Conservation (phyloP, 2,329 filamentous ascomycete species). For the Phyllosticta citriasiana region DNA sequence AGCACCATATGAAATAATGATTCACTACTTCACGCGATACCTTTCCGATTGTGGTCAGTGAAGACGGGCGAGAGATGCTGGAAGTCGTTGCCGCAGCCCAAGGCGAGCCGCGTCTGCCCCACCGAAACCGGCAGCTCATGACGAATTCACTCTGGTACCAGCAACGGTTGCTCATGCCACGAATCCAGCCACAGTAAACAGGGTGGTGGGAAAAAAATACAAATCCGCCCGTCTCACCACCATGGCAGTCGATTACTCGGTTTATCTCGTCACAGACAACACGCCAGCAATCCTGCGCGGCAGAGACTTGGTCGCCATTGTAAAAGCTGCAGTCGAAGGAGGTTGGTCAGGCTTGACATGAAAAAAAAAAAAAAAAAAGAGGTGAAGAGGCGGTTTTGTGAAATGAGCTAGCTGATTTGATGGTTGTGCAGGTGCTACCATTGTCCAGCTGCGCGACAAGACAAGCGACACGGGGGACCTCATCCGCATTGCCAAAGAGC, state of each 20-base stretch:
- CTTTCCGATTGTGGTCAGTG: too few relatives aligned
- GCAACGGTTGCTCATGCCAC: not conserved
- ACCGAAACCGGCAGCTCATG: not conserved
- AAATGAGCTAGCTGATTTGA: constrained; percentile 3
- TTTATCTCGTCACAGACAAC: constrained; percentile 90
- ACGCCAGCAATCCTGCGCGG: constrained; percentile 72
- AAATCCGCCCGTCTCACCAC: not conserved
- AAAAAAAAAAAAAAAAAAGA: not conserved
- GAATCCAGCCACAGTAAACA: not conserved
- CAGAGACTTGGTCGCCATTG: constrained; percentile 60
- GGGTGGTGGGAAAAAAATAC: not conserved
- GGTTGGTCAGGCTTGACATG: constrained; percentile 36
- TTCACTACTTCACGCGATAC: too few relatives aligned
- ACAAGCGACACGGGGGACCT: constrained; percentile 61
- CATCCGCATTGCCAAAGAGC: constrained; percentile 56
- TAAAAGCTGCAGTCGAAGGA: constrained; percentile 64
- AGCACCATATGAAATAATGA: too few relatives aligned
- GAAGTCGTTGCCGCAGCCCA: not conserved
- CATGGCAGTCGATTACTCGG: constrained; percentile 55
- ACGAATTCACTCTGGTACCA: not conserved
- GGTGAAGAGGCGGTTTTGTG: not conserved
- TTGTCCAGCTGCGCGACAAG: constrained; percentile 91
- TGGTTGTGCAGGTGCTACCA: constrained; percentile 49
- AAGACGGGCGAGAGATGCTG: not conserved
- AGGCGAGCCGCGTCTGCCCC: not conserved